A percentile compares a stretch with the other conserved stretches of the same genome.
These are phyloP conservation scores for Sodiomyces alkalinus DNA, from an alignment of 2,329 filamentous ascomycete species.

Conservation along the genomic window DNA sequence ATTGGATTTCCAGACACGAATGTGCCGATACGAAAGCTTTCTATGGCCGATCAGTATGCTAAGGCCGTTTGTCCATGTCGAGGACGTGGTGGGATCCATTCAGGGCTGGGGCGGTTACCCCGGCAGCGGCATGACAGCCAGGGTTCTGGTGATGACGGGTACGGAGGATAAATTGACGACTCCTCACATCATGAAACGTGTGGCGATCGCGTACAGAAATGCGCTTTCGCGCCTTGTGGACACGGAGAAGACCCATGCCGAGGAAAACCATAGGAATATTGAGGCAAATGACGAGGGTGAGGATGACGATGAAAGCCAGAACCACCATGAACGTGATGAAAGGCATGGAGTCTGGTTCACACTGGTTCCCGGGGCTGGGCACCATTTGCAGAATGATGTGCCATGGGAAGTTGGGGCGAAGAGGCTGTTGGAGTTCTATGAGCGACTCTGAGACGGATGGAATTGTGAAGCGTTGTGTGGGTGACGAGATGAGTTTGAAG, in stretches of 20 bases:
- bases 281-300: conserved; percentile 10
- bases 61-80: conserved; percentile 23
- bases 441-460: conserved; percentile 1
- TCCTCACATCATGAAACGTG: conserved; percentile 17
- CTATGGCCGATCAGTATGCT: conserved; percentile 35
- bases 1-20: conserved; percentile 22
- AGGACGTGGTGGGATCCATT: conserved; percentile 23
- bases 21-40: conserved; percentile 35
- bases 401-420: conserved; percentile 29
- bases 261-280: conserved; percentile 2
- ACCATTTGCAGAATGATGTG: conserved; percentile 38
- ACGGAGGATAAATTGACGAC: conserved; percentile 26
- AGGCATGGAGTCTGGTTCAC: conserved; percentile 23
- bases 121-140: conserved; percentile 11
- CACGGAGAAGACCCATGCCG: conserved; percentile 14
- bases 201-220: conserved; percentile 22
- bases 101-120: conserved; percentile 11
- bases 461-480: no score
- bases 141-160: conserved; percentile 24
- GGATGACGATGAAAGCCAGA: conserved; percentile 12
- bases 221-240: conserved; percentile 15
- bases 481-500: no score
- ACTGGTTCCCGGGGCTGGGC: conserved; percentile 27
- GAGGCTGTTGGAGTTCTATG: conserved; percentile 26
- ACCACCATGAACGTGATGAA: no score